phyloP scores from a whole-genome alignment of 768 basidiomycete species.

The Steccherinum ochraceum region DNA sequence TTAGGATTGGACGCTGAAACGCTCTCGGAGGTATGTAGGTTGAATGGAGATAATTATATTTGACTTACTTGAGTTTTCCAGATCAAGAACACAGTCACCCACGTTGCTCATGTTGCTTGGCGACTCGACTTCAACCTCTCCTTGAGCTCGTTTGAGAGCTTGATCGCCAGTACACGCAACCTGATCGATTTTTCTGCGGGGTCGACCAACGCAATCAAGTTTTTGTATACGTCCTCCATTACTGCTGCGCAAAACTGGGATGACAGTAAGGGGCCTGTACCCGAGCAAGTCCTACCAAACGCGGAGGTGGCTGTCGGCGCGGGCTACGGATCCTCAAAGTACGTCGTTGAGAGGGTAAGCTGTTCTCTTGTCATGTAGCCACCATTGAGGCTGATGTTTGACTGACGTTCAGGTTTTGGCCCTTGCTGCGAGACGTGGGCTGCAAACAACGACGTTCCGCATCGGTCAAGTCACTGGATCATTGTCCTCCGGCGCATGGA shows the following conservation, averaged over 20 bases:
- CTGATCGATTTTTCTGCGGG: conserved; percentile 18
- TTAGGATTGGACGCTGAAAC: neutral
- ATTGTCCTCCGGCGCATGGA: conserved; percentile 19
- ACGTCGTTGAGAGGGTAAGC: conserved; percentile 30
- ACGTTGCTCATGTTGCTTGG: conserved; percentile 19
- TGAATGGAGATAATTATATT: neutral
- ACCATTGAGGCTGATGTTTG: no score
- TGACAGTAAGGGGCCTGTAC: conserved; percentile 1
- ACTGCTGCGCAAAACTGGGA: conserved; percentile 6
- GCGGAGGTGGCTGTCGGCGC: conserved; percentile 21
- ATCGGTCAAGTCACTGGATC: conserved; percentile 23
- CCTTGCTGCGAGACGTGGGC: neutral
- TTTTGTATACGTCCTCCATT: conserved; percentile 18
- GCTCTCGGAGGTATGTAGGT: conserved; percentile 1
- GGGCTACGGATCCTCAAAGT: conserved; percentile 35
- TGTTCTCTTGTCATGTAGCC: no score
- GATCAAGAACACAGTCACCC: conserved; percentile 5
- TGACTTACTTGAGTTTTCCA: neutral
- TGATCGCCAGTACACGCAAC: conserved; percentile 23
- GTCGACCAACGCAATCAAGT: neutral
- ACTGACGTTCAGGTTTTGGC: conserved; percentile 5
- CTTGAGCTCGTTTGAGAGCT: conserved; percentile 24
- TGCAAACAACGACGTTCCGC: conserved; percentile 11
- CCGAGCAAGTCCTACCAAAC: conserved; percentile 11
- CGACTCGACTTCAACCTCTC: conserved; percentile 29